These are phyloP conservation scores for Powellomyces hirtus DNA, from an alignment of 192 early-diverging fungal species.

Conservation along the genomic window DNA sequence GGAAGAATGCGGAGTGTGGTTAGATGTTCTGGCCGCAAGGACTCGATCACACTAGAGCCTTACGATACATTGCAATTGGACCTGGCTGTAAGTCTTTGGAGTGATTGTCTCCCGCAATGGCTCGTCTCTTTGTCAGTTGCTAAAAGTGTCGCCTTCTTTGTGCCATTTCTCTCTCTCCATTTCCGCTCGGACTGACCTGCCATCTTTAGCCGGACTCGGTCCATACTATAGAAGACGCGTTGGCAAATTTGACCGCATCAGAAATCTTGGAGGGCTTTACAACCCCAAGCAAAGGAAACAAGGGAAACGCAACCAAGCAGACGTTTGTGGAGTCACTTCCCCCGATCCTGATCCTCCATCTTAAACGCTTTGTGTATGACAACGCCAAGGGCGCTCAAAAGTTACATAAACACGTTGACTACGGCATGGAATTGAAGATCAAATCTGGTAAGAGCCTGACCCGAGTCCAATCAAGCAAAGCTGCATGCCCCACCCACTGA, in stretches of 20 bases:
- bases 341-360: conserved; percentile 86
- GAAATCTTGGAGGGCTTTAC: conserved; percentile 83
- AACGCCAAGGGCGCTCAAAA: conserved; percentile 76
- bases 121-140: neutral
- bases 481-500: neutral
- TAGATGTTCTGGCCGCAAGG: conserved; percentile 66
- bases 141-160: neutral
- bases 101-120: too few species aligned
- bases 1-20: conserved; percentile 79
- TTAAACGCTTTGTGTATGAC: conserved; percentile 91
- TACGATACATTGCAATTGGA: conserved; percentile 87
- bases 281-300: conserved; percentile 1
- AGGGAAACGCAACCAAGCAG: conserved; percentile 63
- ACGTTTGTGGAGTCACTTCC: conserved; percentile 78
- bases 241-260: conserved; percentile 70
- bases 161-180: neutral
- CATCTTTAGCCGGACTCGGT: conserved; percentile 58
- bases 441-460: conserved; percentile 45
- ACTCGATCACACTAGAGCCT: conserved; percentile 82
- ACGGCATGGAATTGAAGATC: conserved; percentile 63
- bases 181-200: neutral
- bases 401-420: conserved; percentile 79
- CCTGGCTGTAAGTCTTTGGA: conserved; percentile 57
- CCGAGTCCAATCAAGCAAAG: too few species aligned
- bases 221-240: conserved; percentile 78